Conservation (phyloP, 257 asterid species). For the Misopates orontium region DNA sequence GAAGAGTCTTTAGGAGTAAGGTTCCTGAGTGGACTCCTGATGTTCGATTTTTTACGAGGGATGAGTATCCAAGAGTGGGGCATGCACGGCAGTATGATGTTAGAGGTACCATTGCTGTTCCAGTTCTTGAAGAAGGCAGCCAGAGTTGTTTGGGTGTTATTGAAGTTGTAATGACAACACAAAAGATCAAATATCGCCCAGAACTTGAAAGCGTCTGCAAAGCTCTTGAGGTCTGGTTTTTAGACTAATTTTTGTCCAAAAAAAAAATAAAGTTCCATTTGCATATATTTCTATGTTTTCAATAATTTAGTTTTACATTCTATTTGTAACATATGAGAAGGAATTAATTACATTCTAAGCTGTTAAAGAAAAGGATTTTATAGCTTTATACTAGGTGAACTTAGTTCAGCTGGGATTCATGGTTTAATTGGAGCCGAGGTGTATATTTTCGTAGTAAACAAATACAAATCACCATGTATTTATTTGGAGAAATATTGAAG, state of each 20-base stretch:
- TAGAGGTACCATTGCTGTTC: slow-evolving; percentile 87
- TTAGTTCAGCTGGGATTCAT: not conserved
- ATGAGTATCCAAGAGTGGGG: slow-evolving; percentile 76
- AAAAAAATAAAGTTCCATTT: not conserved
- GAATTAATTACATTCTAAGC: not conserved
- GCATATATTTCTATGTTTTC: not conserved
- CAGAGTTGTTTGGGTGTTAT: slow-evolving; percentile 82
- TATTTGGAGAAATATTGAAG: not conserved
- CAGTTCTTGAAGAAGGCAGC: slow-evolving; percentile 82
- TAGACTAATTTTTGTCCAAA: slow-evolving; percentile 6
- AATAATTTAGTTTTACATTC: not conserved
- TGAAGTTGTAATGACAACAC: slow-evolving; percentile 78
- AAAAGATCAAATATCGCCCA: slow-evolving; percentile 72
- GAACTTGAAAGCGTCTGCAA: slow-evolving; percentile 86
- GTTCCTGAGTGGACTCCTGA: slow-evolving; percentile 98
- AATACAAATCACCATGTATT: not conserved
- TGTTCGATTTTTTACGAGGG: slow-evolving; percentile 68
- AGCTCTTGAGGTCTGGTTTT: slow-evolving; percentile 78
- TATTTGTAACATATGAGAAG: not conserved
- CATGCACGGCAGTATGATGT: slow-evolving; percentile 76
- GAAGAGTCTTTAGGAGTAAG: slow-evolving; percentile 70
- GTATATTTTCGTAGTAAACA: not conserved
- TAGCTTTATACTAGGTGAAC: not conserved
- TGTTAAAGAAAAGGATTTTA: not conserved
- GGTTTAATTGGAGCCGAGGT: too few relatives aligned